phyloP scores from a whole-genome alignment of 2,329 filamentous ascomycete species.

The Aspergillus caelatus region DNA sequence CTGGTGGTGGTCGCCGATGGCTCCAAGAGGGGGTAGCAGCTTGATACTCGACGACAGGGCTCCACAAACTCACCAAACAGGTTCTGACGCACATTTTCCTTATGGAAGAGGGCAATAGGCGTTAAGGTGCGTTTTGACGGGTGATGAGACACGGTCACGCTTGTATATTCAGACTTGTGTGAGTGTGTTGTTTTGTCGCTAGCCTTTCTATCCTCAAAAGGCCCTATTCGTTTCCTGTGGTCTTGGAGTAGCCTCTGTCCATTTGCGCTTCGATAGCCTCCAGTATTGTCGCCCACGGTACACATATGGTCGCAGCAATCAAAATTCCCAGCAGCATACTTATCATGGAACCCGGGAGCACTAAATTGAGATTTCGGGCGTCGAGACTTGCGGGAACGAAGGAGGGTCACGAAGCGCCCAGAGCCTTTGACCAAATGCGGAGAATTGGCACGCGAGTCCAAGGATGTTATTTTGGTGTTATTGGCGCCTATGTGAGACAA shows the following conservation, averaged over 20 bases:
- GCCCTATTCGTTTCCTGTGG: slow-evolving; percentile 5
- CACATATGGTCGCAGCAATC: background rate
- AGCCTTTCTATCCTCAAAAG: slow-evolving; percentile 23
- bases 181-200: slow-evolving; percentile 38
- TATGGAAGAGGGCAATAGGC: slow-evolving; percentile 24
- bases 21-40: slow-evolving; percentile 18
- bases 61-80: slow-evolving; percentile 21
- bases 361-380: slow-evolving; percentile 1
- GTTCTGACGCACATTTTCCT: slow-evolving; percentile 14
- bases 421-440: slow-evolving; percentile 15
- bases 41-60: slow-evolving; percentile 11
- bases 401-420: slow-evolving; percentile 19
- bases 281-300: background rate
- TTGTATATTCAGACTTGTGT: slow-evolving; percentile 35
- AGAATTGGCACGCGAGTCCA: background rate
- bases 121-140: slow-evolving; percentile 32
- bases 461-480: background rate
- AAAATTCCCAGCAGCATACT: too few species aligned
- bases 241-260: slow-evolving; percentile 11
- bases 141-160: slow-evolving; percentile 35
- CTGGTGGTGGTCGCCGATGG: slow-evolving; percentile 1
- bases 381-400: slow-evolving; percentile 20
- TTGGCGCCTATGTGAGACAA: background rate
- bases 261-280: background rate
- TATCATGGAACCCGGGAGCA: background rate